Evolutionary conservation across 208 protist species (phyloP).

Genomic region (Crithidia sp.): DNA sequence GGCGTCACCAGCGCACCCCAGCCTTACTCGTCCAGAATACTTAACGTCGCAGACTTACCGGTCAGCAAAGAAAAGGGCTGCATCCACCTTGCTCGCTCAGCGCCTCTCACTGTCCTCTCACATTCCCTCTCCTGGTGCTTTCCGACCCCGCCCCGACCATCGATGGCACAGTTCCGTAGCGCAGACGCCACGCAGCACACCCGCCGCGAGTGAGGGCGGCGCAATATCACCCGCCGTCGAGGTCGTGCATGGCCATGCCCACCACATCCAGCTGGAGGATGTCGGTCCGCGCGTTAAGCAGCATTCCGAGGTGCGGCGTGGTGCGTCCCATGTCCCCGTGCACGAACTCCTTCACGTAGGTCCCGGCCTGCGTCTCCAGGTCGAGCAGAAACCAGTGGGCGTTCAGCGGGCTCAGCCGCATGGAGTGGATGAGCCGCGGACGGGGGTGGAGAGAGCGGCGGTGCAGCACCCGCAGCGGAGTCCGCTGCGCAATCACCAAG

Average conservation of each 20-base stretch:
- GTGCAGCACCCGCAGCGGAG: conserved; percentile 96
- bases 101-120: not conserved
- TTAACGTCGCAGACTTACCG: no score
- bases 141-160: not conserved
- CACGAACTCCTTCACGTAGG: conserved; percentile 99
- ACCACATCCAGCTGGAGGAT: conserved; percentile 98
- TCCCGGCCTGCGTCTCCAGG: conserved; percentile 94
- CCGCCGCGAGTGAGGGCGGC: not conserved
- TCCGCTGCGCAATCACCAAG: conserved; percentile 82
- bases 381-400: conserved; percentile 91
- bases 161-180: not conserved
- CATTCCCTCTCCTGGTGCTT: not conserved
- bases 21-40: no score
- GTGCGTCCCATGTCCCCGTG: conserved; percentile 97
- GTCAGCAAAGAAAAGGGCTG: no score
- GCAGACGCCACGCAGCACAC: not conserved
- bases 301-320: conserved; percentile 74
- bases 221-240: conserved; percentile 31
- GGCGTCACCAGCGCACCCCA: no score
- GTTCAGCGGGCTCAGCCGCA: conserved; percentile 78
- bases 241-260: conserved; percentile 78
- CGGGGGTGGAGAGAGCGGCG: conserved; percentile 87
- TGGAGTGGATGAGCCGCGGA: conserved; percentile 82
- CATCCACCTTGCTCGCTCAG: no score
- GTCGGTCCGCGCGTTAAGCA: conserved; percentile 83